phyloP scores from a whole-genome alignment of 2,329 filamentous ascomycete species.

The Penicillium sp. region DNA sequence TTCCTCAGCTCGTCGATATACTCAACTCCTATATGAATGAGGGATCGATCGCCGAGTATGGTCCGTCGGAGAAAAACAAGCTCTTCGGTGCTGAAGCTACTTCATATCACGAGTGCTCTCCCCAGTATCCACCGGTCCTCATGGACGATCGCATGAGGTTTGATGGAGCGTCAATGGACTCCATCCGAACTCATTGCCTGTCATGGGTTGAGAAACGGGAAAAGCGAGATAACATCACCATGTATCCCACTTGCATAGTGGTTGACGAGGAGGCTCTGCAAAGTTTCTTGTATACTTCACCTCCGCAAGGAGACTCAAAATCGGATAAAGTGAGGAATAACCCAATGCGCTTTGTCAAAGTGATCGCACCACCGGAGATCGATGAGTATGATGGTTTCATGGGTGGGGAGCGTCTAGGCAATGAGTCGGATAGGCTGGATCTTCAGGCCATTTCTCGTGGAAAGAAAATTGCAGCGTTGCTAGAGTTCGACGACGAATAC shows the following conservation, averaged over 20 bases:
- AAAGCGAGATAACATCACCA: neutral
- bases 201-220: neutral
- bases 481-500: neutral
- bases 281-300: neutral
- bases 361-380: neutral
- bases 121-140: neutral
- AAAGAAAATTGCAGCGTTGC: neutral
- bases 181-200: neutral
- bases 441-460: neutral
- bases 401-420: neutral
- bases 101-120: neutral
- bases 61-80: neutral
- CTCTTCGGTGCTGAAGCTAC: neutral
- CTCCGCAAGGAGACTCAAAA: neutral
- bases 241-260: conserved; percentile 4
- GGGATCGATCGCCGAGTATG: neutral
- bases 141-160: neutral
- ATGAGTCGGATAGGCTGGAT: neutral
- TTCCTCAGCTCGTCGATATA: neutral
- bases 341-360: conserved; percentile 1
- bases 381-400: conserved; percentile 2
- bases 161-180: neutral
- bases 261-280: conserved; percentile 2
- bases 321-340: neutral
- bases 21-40: conserved; percentile 5